These are phyloP conservation scores for Ustilago shanxiensis DNA, from an alignment of 1,284 basidiomycete species.

Conservation along the genomic window DNA sequence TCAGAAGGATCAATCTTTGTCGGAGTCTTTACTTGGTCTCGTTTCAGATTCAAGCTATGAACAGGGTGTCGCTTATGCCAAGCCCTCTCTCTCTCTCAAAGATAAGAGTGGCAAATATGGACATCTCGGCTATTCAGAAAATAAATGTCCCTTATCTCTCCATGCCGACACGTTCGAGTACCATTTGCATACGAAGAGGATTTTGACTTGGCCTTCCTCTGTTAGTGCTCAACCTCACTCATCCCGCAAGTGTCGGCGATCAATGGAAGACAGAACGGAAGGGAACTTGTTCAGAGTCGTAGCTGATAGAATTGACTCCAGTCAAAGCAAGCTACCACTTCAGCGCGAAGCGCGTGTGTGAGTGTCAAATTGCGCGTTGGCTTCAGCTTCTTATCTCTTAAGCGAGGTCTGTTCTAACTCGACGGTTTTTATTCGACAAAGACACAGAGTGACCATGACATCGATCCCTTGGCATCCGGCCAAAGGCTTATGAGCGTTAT, in stretches of 20 bases:
- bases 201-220: too few species aligned
- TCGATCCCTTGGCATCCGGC: not conserved
- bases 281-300: too few species aligned
- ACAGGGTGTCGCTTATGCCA: not conserved
- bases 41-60: not conserved
- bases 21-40: not conserved
- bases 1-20: not conserved
- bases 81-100: not conserved
- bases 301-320: too few species aligned
- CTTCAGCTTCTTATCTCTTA: constrained; percentile 8
- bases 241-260: too few species aligned
- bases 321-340: not conserved
- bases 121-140: not conserved
- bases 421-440: not conserved
- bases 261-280: too few species aligned
- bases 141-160: constrained; percentile 2
- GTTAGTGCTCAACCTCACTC: too few species aligned
- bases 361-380: constrained; percentile 2
- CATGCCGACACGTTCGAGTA: too few species aligned
- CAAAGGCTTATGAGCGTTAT: not conserved
- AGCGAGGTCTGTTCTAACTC: not conserved
- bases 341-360: not conserved
- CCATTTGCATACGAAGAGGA: too few species aligned
- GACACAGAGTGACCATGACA: not conserved
- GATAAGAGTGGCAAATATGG: not conserved